Base-by-base conservation (phyloP, 2,329 filamentous ascomycete genomes). In the Uncinocarpus reesii region DNA sequence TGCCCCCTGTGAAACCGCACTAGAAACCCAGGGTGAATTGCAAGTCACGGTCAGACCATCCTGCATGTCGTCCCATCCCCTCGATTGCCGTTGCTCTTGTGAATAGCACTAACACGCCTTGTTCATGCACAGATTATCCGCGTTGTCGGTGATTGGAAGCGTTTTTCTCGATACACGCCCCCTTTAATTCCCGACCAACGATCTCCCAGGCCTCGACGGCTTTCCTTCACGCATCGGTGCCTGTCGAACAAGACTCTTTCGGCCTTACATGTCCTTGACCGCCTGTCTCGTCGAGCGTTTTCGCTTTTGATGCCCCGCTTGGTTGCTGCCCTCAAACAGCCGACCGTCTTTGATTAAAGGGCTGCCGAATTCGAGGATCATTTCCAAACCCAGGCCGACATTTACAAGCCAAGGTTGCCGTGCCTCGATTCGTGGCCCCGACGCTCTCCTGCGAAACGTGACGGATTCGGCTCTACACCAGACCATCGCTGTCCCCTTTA, bases 201-300 rank as follows among this genome's bases (percentile, higher is more conserved):
- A 11, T 32, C 18, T 41, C n/a, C 4, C 13, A 15, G 18, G 7
- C 28, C 11, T 41, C 15, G 20, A 47, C 35, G 2, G 45, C 15
- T 47, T 47, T 15, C 24, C 34, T 13, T 38, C 26, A 24, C 35
- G 36, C 45, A 35, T 47, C 29, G 37, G 35, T 47, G 45, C 45
- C 45, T 34, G 35, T 32, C 44, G 8, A 41, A 35, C 31, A 18
- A 20, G 76, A 58, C 66, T 80, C 55, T 79, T 53, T 75, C 76
- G 59, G 70, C 26, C 37, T 29, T 37, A 32, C 18, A 7, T n/a
- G n/a, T 11, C 24, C 20, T 29, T 43, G 16, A 26, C n/a, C 21
- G 29, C 24, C 15, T 36, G 35, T 16, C 36, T 41, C 35, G 32
- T 44, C 35, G 26, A 37, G 26, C 18, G 4, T 41, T 26, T 20